phyloP scores from a whole-genome alignment of 192 early-diverging fungal genomes.

The Backusella westeae region DNA sequence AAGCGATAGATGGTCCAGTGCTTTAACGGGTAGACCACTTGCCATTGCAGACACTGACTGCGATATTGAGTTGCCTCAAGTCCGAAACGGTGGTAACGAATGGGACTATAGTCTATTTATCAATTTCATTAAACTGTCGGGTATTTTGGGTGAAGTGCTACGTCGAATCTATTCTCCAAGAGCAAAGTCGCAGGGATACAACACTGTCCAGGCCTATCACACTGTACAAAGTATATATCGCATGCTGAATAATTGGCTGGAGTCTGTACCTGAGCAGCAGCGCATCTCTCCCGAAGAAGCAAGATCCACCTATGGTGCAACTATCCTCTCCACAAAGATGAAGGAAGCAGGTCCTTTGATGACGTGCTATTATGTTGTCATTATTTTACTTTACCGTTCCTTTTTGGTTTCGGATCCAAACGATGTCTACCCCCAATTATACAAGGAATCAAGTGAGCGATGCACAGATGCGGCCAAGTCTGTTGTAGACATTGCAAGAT shows the following conservation, averaged over 20 bases:
- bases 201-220: constrained; percentile 5
- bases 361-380: constrained; percentile 27
- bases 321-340: neutral
- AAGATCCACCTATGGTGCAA: neutral
- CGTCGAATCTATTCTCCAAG: constrained; percentile 33
- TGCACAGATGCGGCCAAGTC: constrained; percentile 24
- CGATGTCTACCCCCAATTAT: neutral
- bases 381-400: constrained; percentile 29
- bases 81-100: neutral
- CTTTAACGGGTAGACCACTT: constrained; percentile 36
- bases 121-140: constrained; percentile 29
- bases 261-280: constrained; percentile 9
- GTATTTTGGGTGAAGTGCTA: constrained; percentile 28
- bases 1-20: constrained; percentile 57
- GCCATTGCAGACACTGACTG: constrained; percentile 42
- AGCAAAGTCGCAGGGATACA: constrained; percentile 14
- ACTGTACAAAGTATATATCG: constrained; percentile 20
- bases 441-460: neutral
- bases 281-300: neutral
- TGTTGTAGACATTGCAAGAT: constrained; percentile 16
- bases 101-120: constrained; percentile 15
- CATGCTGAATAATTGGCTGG: constrained; percentile 26
- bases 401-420: constrained; percentile 15
- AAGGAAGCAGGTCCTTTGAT: constrained; percentile 18
- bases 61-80: constrained; percentile 28